Evolutionary conservation across 768 basidiomycete genomes (phyloP), one percentile per base, ranked within the genome.

Genomic region (Leccinum olivaceopallidum): DNA sequence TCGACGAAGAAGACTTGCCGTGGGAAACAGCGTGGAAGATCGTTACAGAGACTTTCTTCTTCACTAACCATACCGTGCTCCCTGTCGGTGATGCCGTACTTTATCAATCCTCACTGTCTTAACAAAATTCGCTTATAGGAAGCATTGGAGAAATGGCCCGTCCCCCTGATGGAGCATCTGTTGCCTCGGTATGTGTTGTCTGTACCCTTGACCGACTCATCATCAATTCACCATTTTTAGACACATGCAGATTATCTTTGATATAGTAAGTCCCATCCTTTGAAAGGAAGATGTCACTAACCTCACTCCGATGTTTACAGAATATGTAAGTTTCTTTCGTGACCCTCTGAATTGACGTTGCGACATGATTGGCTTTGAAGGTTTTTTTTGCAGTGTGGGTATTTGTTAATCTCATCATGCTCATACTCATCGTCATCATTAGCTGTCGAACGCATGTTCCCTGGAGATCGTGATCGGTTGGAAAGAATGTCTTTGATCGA

Each of bases 21-120:
- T 99, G 94, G 91, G 84, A 86, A 63, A 67, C 75, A 16, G 95
- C 97, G 5, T 99, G 97, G 97, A 74, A 80, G 24, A 93, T 98
- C 66, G 87, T 89, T 50, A 92, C 86, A 56, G 89, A 89, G 71
- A 94, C 92, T 3, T 95, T 97, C 79, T 94, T 92, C 75, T 98
- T 94, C 79, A 98, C 95, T 10, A 97, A 96, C 73, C 95, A 94
- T 75, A 94, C 92, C 8, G 95, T 98, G 32, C 80, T 97, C 32
- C 92, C 94, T 24, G 93, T 89, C 44, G 67, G 85, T 81, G 53
- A 42, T 51, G 10, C n/a, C 10, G 14, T 20, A 5, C 3, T 42
- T 42, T 24, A 42, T 62, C 10, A n/a, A 22, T 42, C n/a, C n/a
- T 57, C 13, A 2, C 30, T 18, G 2, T 37, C 36, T 44, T 64